Conservation (phyloP, 1,284 basidiomycete species). For the Tilletiaria anomala region DNA sequence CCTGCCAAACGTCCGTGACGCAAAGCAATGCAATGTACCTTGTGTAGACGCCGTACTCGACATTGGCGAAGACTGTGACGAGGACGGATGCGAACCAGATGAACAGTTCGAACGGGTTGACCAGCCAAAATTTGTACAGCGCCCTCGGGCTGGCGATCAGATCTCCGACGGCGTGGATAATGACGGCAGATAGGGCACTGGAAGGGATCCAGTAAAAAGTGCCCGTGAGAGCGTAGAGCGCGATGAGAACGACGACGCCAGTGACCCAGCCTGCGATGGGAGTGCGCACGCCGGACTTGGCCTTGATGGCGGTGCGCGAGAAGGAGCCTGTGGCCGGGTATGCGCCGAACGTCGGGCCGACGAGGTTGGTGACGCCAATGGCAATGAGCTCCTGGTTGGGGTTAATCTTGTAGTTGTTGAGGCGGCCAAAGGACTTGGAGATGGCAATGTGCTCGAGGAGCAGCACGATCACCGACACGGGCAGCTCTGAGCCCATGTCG, state of each 20-base stretch:
- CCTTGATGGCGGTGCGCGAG: slow-evolving; percentile 87
- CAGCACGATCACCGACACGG: slow-evolving; percentile 84
- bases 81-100: slow-evolving; percentile 82
- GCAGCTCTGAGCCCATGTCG: slow-evolving; percentile 63
- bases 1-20: too few relatives aligned
- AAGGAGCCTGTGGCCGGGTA: slow-evolving; percentile 97
- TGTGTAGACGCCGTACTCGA: slow-evolving; percentile 92
- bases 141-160: slow-evolving; percentile 81
- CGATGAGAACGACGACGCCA: slow-evolving; percentile 76
- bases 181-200: slow-evolving; percentile 66
- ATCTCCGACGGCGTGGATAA: slow-evolving; percentile 80
- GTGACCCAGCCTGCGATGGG: slow-evolving; percentile 78
- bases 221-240: slow-evolving; percentile 65
- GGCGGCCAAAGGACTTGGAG: slow-evolving; percentile 74
- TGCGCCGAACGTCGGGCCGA: slow-evolving; percentile 56
- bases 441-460: slow-evolving; percentile 95
- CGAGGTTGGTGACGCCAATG: slow-evolving; percentile 76
- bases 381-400: slow-evolving; percentile 95
- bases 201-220: slow-evolving; percentile 42
- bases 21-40: too few relatives aligned
- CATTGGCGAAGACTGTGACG: slow-evolving; percentile 51
- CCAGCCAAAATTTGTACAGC: slow-evolving; percentile 83
- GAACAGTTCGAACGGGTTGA: slow-evolving; percentile 79
- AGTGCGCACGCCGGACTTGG: slow-evolving; percentile 89
- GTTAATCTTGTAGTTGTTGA: slow-evolving; percentile 95